Evolutionary conservation across 352 stramenopile species (phyloP).

Genomic region (Pythium rishiriense): DNA sequence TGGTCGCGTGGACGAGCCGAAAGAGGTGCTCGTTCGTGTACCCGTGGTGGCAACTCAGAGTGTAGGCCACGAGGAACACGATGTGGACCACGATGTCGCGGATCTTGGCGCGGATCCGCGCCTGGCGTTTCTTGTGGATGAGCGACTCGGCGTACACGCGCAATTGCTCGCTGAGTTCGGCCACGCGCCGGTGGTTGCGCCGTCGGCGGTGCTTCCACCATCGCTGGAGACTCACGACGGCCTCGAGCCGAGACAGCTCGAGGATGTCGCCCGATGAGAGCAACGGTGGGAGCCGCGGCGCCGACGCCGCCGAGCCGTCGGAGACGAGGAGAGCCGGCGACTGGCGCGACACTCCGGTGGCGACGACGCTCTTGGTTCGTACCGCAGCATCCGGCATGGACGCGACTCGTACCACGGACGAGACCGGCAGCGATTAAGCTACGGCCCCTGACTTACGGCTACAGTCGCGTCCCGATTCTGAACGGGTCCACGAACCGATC

Average conservation of each 20-base stretch:
- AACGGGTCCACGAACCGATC: too few relatives aligned
- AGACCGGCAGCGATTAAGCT: too few relatives aligned
- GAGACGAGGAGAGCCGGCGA: too few relatives aligned
- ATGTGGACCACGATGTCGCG: slow-evolving; percentile 48
- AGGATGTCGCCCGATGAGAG: slow-evolving; percentile 37
- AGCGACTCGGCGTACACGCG: slow-evolving; percentile 34
- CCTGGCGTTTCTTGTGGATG: slow-evolving; percentile 31
- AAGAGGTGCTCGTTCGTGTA: slow-evolving; percentile 38
- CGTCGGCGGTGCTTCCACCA: slow-evolving; percentile 41
- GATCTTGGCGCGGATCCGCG: slow-evolving; percentile 45
- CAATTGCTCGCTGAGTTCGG: slow-evolving; percentile 34
- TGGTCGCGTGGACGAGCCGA: slow-evolving; percentile 34
- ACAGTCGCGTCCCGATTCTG: too few relatives aligned
- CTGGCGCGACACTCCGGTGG: too few relatives aligned
- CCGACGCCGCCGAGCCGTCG: too few relatives aligned
- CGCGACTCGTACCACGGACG: too few relatives aligned
- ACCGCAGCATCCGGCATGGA: background rate
- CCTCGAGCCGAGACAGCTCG: slow-evolving; percentile 41
- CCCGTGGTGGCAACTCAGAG: slow-evolving; percentile 31
- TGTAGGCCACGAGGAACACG: slow-evolving; percentile 48
- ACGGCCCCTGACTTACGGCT: too few relatives aligned
- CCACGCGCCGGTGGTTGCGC: slow-evolving; percentile 35
- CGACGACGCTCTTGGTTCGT: background rate
- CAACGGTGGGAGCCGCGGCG: background rate
- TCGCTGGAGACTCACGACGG: slow-evolving; percentile 41